These are phyloP conservation scores for Ophiostoma piceae DNA, from an alignment of 2,329 filamentous ascomycete genomes.

Conservation along the genomic window DNA sequence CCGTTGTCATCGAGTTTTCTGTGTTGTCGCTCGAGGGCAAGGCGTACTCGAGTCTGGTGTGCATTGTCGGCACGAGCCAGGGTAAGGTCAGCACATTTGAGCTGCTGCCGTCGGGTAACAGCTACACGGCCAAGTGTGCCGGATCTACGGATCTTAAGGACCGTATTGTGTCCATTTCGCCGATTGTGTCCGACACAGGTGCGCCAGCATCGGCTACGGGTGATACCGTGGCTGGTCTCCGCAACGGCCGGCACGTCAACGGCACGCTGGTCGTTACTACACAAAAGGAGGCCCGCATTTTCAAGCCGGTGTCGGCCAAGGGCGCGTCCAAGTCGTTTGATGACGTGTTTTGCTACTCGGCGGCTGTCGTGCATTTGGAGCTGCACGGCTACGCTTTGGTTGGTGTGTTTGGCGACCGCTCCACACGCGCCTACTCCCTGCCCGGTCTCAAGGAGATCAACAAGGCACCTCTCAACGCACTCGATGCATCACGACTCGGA, in stretches of 20 bases:
- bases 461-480: slow-evolving; percentile 57
- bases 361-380: slow-evolving; percentile 68
- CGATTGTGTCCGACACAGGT: slow-evolving; percentile 74
- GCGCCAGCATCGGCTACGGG: slow-evolving; percentile 71
- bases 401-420: slow-evolving; percentile 78
- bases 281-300: slow-evolving; percentile 74
- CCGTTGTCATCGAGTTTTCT: slow-evolving; percentile 80
- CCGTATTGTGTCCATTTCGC: slow-evolving; percentile 67
- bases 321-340: slow-evolving; percentile 92
- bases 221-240: slow-evolving; percentile 66
- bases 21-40: slow-evolving; percentile 93
- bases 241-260: slow-evolving; percentile 68
- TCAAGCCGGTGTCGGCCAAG: slow-evolving; percentile 77
- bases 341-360: slow-evolving; percentile 73
- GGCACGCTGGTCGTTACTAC: slow-evolving; percentile 70
- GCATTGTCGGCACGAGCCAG: slow-evolving; percentile 82
- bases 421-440: slow-evolving; percentile 75
- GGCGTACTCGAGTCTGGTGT: slow-evolving; percentile 86
- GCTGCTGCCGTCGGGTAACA: slow-evolving; percentile 67
- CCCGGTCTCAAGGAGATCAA: slow-evolving; percentile 82
- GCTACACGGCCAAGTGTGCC: slow-evolving; percentile 67
- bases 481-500: slow-evolving; percentile 68
- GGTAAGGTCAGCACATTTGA: slow-evolving; percentile 88
- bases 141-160: slow-evolving; percentile 65
- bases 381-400: slow-evolving; percentile 73